Percentiles rank a stretch among this genome's conserved stretches.
Evolutionary conservation across 192 early-diverging fungal species (phyloP).

Genomic region (Coemansia sp.): DNA sequence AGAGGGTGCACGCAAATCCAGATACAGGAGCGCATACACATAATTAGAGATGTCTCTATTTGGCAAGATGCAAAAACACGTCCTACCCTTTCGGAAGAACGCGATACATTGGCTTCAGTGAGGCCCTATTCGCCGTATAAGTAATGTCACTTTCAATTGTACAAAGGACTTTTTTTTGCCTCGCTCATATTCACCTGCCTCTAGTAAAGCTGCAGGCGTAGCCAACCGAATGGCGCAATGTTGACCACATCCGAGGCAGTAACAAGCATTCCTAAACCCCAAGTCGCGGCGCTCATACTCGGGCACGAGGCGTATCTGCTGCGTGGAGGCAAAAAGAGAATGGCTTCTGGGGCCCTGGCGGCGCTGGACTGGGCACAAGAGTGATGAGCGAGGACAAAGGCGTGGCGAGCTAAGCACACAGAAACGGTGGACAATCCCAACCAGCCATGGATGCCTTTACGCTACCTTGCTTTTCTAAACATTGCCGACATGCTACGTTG

Average conservation of each 20-base stretch:
- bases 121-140: not conserved
- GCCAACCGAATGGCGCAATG: not conserved
- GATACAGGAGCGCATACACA: not conserved
- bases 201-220: not conserved
- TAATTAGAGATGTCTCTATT: not conserved
- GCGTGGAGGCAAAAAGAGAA: not conserved
- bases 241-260: not conserved
- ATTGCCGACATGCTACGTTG: slow-evolving; percentile 6
- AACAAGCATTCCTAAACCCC: not conserved
- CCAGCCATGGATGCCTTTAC: not conserved
- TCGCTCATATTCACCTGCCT: not conserved
- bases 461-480: not conserved
- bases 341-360: not conserved
- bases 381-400: not conserved
- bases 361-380: not conserved
- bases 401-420: not conserved
- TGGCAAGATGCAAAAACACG: not conserved
- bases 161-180: not conserved
- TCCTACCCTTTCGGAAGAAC: not conserved
- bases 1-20: not conserved
- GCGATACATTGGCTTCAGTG: not conserved
- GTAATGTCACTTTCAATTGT: not conserved
- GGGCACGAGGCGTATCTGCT: slow-evolving; percentile 3
- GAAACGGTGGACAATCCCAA: not conserved
- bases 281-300: slow-evolving; percentile 3